Conservation (phyloP, 768 basidiomycete species). For the Kwoniella europaea region DNA sequence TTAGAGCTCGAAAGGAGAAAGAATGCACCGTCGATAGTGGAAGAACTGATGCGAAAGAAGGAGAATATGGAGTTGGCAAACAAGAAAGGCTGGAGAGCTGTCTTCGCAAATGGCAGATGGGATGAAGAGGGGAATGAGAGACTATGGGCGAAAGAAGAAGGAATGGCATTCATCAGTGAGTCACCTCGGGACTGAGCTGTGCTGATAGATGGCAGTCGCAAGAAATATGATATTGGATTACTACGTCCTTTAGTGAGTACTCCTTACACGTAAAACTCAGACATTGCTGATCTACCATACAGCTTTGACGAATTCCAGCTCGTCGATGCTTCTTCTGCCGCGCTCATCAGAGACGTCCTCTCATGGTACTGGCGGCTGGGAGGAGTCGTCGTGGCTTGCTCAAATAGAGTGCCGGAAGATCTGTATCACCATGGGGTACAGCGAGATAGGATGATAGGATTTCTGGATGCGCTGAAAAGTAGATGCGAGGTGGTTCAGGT, state of each 20-base stretch:
- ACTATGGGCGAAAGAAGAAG: constrained; percentile 54
- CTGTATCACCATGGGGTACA: constrained; percentile 68
- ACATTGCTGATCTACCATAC: constrained; percentile 27
- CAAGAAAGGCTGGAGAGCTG: constrained; percentile 52
- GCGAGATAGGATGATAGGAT: constrained; percentile 65
- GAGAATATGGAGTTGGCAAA: constrained; percentile 52
- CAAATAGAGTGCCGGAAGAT: constrained; percentile 65
- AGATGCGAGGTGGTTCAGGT: constrained; percentile 65
- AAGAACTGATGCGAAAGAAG: constrained; percentile 15
- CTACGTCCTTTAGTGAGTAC: constrained; percentile 51
- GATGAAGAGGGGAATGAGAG: constrained; percentile 44
- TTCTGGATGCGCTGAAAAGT: constrained; percentile 65
- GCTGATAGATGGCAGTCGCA: constrained; percentile 36
- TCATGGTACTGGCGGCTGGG: constrained; percentile 71
- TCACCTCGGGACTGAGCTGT: constrained; percentile 3
- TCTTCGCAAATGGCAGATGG: constrained; percentile 55
- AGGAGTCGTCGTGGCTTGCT: constrained; percentile 63
- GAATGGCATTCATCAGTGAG: constrained; percentile 56
- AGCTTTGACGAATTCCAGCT: constrained; percentile 68
- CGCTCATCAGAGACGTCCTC: constrained; percentile 61
- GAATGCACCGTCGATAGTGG: constrained; percentile 8
- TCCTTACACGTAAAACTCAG: no score
- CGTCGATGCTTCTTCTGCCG: constrained; percentile 67
- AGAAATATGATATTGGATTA: constrained; percentile 56
- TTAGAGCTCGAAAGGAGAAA: constrained; percentile 61